Evolutionary conservation across 2,329 filamentous ascomycete genomes (phyloP), one percentile per base, ranked within the genome.

Genomic region (Penicillium polonicum): DNA sequence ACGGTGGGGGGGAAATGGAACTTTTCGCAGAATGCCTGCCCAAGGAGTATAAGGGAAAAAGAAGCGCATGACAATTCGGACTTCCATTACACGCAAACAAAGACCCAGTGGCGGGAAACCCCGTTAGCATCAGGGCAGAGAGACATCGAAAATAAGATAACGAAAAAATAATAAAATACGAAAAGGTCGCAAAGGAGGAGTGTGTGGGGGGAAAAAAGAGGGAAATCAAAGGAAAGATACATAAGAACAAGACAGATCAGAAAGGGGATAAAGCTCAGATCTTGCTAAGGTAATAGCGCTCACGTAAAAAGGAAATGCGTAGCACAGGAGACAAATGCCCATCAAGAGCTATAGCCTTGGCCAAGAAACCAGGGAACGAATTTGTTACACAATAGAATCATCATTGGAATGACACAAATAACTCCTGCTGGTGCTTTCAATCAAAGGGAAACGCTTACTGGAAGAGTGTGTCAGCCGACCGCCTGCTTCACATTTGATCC

Each of bases 1-100:
- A 29, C 59, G 61, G 63, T 62, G 63, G 67, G 50, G 50, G 38
- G 65, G 60, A 70, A 66, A 68, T 65, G 65, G 67, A 72, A 77
- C 71, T 77, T 77, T 77, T 77, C 72, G 73, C 74, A 76, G 67
- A 76, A 71, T 71, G 74, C 74, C 74, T 75, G 72, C 74, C 75
- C 74, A 75, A 69, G 69, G 68, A 69, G 67, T 70, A 74, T 71
- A 66, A 67, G 63, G 64, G 59, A 67, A 68, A 52, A 60, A 63
- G 60, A 70, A 67, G 63, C 67, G 65, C 68, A 71, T 66, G 58
- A 73, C 60, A 66, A 69, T 70, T 72, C 69, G 63, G 62, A 71
- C 72, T 71, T 69, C 68, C 70, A 70, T 71, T 72, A 74, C 72
- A 74, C 71, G 68, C 69, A 69, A 68, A 72, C 55, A 64, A 64